phyloP scores from a whole-genome alignment of 2,329 filamentous ascomycete species.

The Penicillium sp. region DNA sequence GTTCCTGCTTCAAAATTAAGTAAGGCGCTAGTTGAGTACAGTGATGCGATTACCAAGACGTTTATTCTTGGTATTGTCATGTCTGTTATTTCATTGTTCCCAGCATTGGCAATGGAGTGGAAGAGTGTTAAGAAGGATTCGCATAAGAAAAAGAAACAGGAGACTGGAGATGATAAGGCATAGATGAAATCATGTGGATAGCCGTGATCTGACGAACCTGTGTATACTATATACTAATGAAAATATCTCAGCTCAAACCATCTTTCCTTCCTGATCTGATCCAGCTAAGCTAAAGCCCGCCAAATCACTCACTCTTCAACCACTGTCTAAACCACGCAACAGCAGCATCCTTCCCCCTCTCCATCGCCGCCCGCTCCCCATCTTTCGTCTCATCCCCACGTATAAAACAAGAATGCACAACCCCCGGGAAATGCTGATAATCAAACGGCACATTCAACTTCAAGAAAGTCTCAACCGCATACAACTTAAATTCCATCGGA shows the following conservation, averaged over 20 bases:
- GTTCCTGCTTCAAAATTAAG: neutral
- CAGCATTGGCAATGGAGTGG: neutral
- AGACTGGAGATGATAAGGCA: neutral
- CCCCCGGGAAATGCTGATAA: constrained; percentile 53
- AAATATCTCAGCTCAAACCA: neutral
- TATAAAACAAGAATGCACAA: constrained; percentile 49
- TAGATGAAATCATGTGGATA: neutral
- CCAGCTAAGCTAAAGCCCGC: too few relatives aligned
- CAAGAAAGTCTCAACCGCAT: constrained; percentile 39
- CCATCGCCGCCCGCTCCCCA: constrained; percentile 47
- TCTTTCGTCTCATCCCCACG: constrained; percentile 44
- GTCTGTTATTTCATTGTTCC: neutral
- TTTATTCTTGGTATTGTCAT: neutral
- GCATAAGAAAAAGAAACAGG: neutral
- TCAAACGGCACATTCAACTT: constrained; percentile 44
- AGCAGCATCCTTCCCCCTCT: constrained; percentile 49
- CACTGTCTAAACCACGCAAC: constrained; percentile 46
- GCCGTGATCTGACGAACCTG: neutral
- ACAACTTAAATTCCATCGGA: constrained; percentile 48
- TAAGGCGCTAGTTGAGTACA: neutral
- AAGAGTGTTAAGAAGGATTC: constrained; percentile 1
- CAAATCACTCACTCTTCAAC: neutral
- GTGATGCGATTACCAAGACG: neutral
- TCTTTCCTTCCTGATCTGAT: neutral
- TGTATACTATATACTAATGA: neutral